A percentile compares a stretch with the other conserved stretches of the same genome.
Evolutionary conservation across 1,139 yeast species (phyloP).

Genomic region (Pichia sorboxylosa): DNA sequence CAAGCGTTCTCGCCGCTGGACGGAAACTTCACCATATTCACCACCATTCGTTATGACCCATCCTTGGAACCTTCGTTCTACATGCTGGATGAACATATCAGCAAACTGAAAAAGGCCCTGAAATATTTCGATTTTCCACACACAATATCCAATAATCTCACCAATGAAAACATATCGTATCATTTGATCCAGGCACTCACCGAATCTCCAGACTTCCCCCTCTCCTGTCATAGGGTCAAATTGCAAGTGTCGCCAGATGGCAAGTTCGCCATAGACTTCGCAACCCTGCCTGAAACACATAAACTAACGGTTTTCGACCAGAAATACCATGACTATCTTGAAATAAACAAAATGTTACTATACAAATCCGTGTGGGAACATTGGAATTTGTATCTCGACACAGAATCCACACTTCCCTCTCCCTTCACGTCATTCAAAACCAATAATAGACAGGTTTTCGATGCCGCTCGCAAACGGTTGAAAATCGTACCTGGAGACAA

Average conservation of each 20-base stretch:
- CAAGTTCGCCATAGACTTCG: conserved; percentile 38
- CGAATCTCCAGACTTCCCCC: conserved; percentile 19
- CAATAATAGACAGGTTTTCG: conserved; percentile 56
- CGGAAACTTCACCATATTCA: conserved; percentile 38
- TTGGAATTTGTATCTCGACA: conserved; percentile 50
- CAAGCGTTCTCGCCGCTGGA: no score
- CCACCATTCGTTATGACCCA: conserved; percentile 71
- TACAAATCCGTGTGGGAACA: background rate
- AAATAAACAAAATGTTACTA: conserved; percentile 1
- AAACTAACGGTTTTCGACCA: background rate
- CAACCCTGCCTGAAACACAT: conserved; percentile 12
- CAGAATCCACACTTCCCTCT: conserved; percentile 40
- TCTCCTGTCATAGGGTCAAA: conserved; percentile 46
- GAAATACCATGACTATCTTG: conserved; percentile 4
- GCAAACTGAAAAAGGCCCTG: conserved; percentile 44
- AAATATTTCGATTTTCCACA: conserved; percentile 42
- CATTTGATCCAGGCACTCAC: conserved; percentile 35
- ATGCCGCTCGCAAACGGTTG: conserved; percentile 42
- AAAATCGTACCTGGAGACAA: conserved; percentile 22
- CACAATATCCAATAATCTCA: conserved; percentile 25
- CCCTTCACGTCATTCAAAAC: conserved; percentile 88
- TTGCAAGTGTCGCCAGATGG: conserved; percentile 42
- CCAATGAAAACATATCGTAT: conserved; percentile 31
- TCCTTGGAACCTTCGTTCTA: conserved; percentile 39
- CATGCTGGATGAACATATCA: conserved; percentile 51